phyloP scores from a whole-genome alignment of 306 rosid genomes.

The Abrus precatorius region DNA sequence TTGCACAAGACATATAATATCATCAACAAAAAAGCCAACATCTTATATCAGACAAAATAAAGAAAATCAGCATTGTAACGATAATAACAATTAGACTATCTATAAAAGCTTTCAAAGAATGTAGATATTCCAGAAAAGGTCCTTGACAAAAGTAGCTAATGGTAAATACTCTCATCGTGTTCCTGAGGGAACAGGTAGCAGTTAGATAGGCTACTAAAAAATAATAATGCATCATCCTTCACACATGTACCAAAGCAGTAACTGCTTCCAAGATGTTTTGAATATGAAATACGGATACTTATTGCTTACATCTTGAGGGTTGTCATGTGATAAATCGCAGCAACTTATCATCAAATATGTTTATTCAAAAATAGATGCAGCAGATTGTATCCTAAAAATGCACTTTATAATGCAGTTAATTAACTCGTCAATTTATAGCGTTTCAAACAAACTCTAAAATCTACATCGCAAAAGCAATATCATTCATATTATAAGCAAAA shows the following conservation, averaged over 20 bases:
- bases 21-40: constrained; percentile 21
- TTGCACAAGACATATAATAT: not conserved
- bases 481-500: constrained; percentile 3
- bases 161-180: not conserved
- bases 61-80: not conserved
- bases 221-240: not conserved
- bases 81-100: not conserved
- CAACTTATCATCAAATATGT: not conserved
- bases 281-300: not conserved
- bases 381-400: not conserved
- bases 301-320: not conserved
- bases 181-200: not conserved
- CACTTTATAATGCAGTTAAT: not conserved
- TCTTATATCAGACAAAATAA: constrained; percentile 20
- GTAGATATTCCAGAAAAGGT: not conserved
- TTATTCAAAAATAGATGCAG: not conserved
- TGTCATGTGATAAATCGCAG: constrained; percentile 1
- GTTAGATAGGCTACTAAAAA: not conserved
- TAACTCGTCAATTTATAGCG: not conserved
- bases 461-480: not conserved
- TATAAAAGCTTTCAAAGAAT: constrained; percentile 15
- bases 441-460: not conserved
- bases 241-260: not conserved
- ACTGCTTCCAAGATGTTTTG: not conserved
- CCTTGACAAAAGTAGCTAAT: not conserved